Conservation (phyloP, 2,329 filamentous ascomycete species). For the Arthrobotrys sinensis region DNA sequence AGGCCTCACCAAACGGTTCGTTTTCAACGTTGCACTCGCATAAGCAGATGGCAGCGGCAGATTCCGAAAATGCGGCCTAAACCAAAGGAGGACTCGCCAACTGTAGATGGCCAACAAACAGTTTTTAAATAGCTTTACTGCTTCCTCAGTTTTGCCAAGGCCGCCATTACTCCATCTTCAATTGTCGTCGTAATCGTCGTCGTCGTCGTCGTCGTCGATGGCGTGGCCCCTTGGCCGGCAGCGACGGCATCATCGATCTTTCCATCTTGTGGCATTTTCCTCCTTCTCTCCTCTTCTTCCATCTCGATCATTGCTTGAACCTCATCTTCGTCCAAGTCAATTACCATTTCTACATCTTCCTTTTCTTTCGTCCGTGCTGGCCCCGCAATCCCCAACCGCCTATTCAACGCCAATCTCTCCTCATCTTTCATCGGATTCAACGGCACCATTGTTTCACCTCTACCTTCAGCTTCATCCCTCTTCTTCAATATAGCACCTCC, state of each 20-base stretch:
- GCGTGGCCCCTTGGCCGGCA: constrained; percentile 63
- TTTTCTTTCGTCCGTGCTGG: constrained; percentile 32
- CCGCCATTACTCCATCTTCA: constrained; percentile 73
- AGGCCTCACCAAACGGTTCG: background rate
- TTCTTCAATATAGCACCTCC: constrained; percentile 53
- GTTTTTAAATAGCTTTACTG: constrained; percentile 60
- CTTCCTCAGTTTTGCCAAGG: constrained; percentile 74
- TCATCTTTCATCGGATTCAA: constrained; percentile 36
- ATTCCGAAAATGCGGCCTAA: constrained; percentile 11
- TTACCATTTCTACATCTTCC: constrained; percentile 39
- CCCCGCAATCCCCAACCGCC: constrained; percentile 58
- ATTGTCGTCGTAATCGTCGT: constrained; percentile 45
- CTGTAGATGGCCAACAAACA: constrained; percentile 4
- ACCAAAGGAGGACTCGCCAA: background rate
- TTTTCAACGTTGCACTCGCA: background rate
- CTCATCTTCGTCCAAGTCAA: constrained; percentile 61
- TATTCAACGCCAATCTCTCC: constrained; percentile 61
- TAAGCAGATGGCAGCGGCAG: background rate
- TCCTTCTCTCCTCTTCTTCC: constrained; percentile 65
- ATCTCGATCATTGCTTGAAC: constrained; percentile 62
- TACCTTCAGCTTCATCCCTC: constrained; percentile 79
- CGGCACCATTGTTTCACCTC: constrained; percentile 77
- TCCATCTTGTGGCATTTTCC: constrained; percentile 63
- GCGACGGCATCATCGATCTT: constrained; percentile 61
- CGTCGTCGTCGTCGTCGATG: constrained; percentile 40